Percentiles rank a stretch among this genome's conserved stretches.
Evolutionary conservation across 768 basidiomycete species (phyloP).

Genomic region (Mycena chlorophos): DNA sequence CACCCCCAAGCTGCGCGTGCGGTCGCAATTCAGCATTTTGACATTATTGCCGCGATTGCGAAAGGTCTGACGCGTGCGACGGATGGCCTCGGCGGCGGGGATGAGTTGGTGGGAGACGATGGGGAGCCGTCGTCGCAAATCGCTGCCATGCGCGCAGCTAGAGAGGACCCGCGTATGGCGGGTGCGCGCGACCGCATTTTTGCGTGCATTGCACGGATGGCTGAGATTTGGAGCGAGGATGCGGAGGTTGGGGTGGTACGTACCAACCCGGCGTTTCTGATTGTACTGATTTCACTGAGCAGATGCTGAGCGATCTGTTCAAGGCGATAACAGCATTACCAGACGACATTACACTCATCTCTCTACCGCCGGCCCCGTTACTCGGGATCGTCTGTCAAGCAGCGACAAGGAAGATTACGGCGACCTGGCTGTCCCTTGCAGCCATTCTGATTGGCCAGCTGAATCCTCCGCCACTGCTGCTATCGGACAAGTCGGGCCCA

Average conservation of each 20-base stretch:
- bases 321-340: slow-evolving; percentile 85
- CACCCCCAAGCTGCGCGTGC: slow-evolving; percentile 71
- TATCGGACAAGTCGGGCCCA: slow-evolving; percentile 52
- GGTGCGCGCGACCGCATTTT: slow-evolving; percentile 70
- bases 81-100: slow-evolving; percentile 65
- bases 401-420: slow-evolving; percentile 68
- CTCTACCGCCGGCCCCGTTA: slow-evolving; percentile 78
- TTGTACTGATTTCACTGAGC: not conserved
- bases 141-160: slow-evolving; percentile 56
- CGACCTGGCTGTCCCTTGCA: slow-evolving; percentile 82
- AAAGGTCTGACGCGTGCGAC: slow-evolving; percentile 80
- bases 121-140: slow-evolving; percentile 44
- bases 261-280: slow-evolving; percentile 19
- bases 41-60: slow-evolving; percentile 81
- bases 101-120: slow-evolving; percentile 53
- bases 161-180: slow-evolving; percentile 63
- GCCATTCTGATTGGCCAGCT: slow-evolving; percentile 80
- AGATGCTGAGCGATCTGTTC: slow-evolving; percentile 83
- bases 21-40: slow-evolving; percentile 69
- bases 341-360: slow-evolving; percentile 72
- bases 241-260: slow-evolving; percentile 74
- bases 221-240: slow-evolving; percentile 80
- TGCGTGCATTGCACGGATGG: slow-evolving; percentile 53
- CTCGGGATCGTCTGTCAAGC: slow-evolving; percentile 78
- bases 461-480: slow-evolving; percentile 63